phyloP scores from a whole-genome alignment of 176 grass and related monocot species.

The Triticum aestivum region DNA sequence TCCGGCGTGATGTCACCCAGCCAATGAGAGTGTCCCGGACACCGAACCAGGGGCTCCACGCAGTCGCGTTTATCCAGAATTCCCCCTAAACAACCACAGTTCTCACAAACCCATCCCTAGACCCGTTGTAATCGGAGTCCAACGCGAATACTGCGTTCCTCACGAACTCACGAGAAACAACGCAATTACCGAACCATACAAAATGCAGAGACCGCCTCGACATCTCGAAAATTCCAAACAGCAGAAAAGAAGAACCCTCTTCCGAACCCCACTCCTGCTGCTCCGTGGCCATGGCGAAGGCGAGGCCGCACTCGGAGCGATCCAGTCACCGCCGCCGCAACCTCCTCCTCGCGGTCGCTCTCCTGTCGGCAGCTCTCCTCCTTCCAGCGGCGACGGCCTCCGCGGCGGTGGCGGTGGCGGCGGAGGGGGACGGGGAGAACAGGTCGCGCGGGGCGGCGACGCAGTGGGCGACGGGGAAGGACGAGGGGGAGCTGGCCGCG shows the following conservation, averaged over 20 bases:
- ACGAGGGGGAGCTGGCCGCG: conserved; percentile 37
- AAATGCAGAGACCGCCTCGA: conserved; percentile 8
- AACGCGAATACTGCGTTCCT: accelerated
- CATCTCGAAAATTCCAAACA: conserved; percentile 18
- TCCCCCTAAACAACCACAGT: accelerated
- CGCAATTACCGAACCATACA: not conserved
- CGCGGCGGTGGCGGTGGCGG: conserved; percentile 8
- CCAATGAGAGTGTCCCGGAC: conserved; percentile 46
- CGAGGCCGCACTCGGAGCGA: not conserved
- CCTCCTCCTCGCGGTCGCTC: not conserved
- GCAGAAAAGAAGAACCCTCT: not conserved
- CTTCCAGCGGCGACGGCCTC: conserved; percentile 15
- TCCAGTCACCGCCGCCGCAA: not conserved
- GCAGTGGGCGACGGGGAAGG: conserved; percentile 56
- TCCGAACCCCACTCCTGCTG: not conserved
- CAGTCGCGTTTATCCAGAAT: not conserved
- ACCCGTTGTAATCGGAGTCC: accelerated
- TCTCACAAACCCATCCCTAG: not conserved
- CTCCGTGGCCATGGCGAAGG: conserved; percentile 35
- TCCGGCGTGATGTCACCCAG: conserved; percentile 12
- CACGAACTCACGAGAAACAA: not conserved
- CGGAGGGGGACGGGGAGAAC: conserved; percentile 38
- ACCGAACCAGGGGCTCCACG: not conserved
- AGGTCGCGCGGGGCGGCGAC: conserved; percentile 26
- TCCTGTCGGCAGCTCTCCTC: not conserved